phyloP scores from a whole-genome alignment of 2,329 filamentous ascomycete genomes.

The Botrytis galanthina region DNA sequence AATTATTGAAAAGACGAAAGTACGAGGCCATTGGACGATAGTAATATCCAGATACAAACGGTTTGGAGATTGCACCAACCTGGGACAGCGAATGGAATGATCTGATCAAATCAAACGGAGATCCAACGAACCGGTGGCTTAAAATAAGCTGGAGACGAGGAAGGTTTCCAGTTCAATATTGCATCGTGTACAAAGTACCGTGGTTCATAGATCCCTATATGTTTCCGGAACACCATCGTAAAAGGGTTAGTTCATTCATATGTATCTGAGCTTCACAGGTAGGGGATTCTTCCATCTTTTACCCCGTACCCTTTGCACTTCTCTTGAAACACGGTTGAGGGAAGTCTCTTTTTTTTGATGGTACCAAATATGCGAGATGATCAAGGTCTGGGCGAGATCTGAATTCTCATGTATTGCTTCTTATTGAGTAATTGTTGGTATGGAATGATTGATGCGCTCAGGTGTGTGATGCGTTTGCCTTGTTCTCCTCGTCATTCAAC shows the following conservation, averaged over 20 bases:
- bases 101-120: neutral
- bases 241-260: neutral
- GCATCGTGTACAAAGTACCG: neutral
- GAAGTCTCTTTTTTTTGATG: neutral
- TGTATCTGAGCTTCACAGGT: neutral
- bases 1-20: neutral
- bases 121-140: neutral
- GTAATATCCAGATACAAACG: constrained; percentile 1
- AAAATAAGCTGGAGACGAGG: neutral
- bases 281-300: neutral
- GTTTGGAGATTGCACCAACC: constrained; percentile 9
- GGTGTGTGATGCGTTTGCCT: constrained; percentile 3
- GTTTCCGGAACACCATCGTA: neutral
- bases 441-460: neutral
- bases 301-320: neutral
- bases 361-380: constrained; percentile 2
- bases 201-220: neutral
- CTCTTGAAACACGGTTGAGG: constrained; percentile 3
- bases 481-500: neutral
- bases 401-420: neutral
- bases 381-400: constrained; percentile 6
- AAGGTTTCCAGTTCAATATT: neutral
- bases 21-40: neutral
- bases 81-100: neutral
- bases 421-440: neutral